Percentiles rank a stretch among this genome's conserved stretches.
These are phyloP conservation scores for Fusarium liriodendri DNA, from an alignment of 2,329 filamentous ascomycete genomes.

Conservation along the genomic window DNA sequence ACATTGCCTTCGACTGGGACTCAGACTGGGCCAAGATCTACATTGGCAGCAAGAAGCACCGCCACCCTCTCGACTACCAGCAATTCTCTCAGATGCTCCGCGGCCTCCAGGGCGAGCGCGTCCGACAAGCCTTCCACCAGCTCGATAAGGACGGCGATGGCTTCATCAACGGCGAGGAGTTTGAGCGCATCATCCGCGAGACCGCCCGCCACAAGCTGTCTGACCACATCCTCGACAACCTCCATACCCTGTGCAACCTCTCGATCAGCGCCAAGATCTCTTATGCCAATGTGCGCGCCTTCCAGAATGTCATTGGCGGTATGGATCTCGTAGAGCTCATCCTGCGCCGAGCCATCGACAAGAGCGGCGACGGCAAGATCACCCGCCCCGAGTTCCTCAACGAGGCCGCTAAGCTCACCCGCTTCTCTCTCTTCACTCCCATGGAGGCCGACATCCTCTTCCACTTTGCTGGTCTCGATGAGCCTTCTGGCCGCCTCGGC, in stretches of 20 bases:
- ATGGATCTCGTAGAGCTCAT: conserved; percentile 98
- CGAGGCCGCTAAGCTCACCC: conserved; percentile 88
- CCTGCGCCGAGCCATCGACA: conserved; percentile 84
- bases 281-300: conserved; percentile 96
- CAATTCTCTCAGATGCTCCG: conserved; percentile 99
- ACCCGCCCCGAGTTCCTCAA: conserved; percentile 94
- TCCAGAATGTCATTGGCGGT: conserved; percentile 97
- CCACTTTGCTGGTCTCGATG: conserved; percentile 94
- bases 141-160: conserved; percentile 94
- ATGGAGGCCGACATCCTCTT: conserved; percentile 99
- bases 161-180: conserved; percentile 94
- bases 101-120: conserved; percentile 93
- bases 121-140: conserved; percentile 92
- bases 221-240: conserved; percentile 91
- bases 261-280: conserved; percentile 92
- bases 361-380: conserved; percentile 91
- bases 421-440: conserved; percentile 95
- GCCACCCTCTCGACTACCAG: conserved; percentile 92
- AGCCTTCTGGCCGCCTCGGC: conserved; percentile 85
- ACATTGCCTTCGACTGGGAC: conserved; percentile 95
- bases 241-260: conserved; percentile 95
- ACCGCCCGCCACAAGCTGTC: conserved; percentile 96
- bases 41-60: conserved; percentile 86
- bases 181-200: conserved; percentile 95
- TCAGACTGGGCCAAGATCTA: conserved; percentile 97